These are phyloP conservation scores for Isabelozyma rhagii DNA, from an alignment of 805 yeast species.

Conservation along the genomic window DNA sequence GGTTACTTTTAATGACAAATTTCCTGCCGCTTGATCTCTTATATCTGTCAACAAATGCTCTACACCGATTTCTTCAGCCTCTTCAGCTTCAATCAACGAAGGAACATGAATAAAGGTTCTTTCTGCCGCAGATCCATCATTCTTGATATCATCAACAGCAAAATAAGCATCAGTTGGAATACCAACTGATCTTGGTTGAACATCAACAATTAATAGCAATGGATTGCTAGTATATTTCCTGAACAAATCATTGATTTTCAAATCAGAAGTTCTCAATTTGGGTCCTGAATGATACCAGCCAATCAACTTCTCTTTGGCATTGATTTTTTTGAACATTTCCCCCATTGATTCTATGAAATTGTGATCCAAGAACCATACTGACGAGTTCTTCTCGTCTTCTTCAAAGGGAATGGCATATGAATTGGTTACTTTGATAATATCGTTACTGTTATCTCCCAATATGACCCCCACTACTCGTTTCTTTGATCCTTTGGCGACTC, in stretches of 20 bases:
- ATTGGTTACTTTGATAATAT: conserved; percentile 73
- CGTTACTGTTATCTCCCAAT: conserved; percentile 69
- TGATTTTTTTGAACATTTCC: conserved; percentile 96
- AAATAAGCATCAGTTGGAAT: conserved; percentile 94
- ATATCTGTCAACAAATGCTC: conserved; percentile 93
- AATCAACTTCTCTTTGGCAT: conserved; percentile 91
- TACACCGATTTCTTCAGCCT: conserved; percentile 98
- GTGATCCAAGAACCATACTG: conserved; percentile 96
- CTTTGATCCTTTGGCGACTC: conserved; percentile 66
- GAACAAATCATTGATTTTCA: conserved; percentile 85
- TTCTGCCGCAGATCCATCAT: conserved; percentile 91
- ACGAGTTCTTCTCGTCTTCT: conserved; percentile 88
- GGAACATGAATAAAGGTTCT: conserved; percentile 93
- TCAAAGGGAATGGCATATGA: conserved; percentile 97
- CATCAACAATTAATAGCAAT: conserved; percentile 84
- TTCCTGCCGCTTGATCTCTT: conserved; percentile 95
- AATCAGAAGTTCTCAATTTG: conserved; percentile 79
- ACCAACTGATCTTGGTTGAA: conserved; percentile 78
- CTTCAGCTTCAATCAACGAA: conserved; percentile 92
- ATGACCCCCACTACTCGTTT: conserved; percentile 94
- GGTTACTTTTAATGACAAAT: conserved; percentile 79
- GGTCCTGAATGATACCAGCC: conserved; percentile 99
- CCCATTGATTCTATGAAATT: conserved; percentile 95
- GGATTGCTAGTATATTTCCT: conserved; percentile 81
- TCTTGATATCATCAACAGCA: conserved; percentile 92